These are phyloP conservation scores for Podosphaera aphanis DNA, from an alignment of 2,329 filamentous ascomycete species.

Conservation along the genomic window DNA sequence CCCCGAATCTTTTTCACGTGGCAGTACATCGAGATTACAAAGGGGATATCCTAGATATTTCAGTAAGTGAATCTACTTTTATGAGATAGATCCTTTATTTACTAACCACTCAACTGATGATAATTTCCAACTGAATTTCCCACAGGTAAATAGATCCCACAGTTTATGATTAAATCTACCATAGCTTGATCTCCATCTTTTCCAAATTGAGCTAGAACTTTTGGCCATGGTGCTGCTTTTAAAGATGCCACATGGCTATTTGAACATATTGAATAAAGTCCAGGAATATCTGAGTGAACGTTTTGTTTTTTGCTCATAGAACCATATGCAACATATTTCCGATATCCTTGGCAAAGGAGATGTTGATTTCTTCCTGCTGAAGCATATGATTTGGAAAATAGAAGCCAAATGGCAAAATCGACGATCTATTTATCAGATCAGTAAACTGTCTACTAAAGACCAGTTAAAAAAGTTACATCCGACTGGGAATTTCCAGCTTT, in stretches of 20 bases:
- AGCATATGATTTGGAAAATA: constrained; percentile 38
- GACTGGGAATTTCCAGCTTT: constrained; percentile 30
- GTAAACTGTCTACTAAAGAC: constrained; percentile 1
- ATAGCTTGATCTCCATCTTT: constrained; percentile 54
- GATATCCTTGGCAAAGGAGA: constrained; percentile 65
- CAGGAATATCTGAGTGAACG: constrained; percentile 31
- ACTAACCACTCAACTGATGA: constrained; percentile 51
- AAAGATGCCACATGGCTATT: constrained; percentile 50
- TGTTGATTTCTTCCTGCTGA: constrained; percentile 36
- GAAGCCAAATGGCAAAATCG: constrained; percentile 51
- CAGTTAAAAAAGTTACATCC: constrained; percentile 29
- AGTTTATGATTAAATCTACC: constrained; percentile 52
- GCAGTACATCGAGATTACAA: constrained; percentile 11
- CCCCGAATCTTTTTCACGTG: background rate
- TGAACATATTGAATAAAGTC: constrained; percentile 35
- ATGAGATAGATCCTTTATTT: background rate
- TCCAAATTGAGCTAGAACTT: constrained; percentile 51
- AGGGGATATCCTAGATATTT: constrained; percentile 10
- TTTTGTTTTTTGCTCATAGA: constrained; percentile 8
- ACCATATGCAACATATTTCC: constrained; percentile 20
- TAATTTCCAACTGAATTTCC: constrained; percentile 38
- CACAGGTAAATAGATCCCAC: constrained; percentile 48
- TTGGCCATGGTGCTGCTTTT: constrained; percentile 50
- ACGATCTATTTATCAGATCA: constrained; percentile 31
- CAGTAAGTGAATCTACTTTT: background rate